phyloP scores from a whole-genome alignment of 345 rosid species.

The Carallia brachiata region DNA sequence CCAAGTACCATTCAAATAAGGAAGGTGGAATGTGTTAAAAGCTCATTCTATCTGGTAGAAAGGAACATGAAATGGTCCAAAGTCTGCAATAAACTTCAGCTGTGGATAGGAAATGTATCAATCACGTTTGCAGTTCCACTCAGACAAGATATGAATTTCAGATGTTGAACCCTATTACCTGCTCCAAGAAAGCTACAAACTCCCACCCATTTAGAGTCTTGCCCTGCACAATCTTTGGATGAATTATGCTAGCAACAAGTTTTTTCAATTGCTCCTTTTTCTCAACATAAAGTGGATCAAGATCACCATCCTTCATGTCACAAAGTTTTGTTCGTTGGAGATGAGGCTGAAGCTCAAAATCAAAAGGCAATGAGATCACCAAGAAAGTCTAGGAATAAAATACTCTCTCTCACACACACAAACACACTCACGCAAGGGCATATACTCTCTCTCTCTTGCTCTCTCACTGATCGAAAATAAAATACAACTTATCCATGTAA shows the following conservation, averaged over 20 bases:
- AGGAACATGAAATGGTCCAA: background rate
- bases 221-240: conserved; percentile 94
- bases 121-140: background rate
- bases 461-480: no score
- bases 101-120: background rate
- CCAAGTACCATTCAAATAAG: background rate
- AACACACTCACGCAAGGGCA: no score
- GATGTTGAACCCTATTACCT: conserved; percentile 43
- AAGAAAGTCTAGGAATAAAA: no score
- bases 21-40: background rate
- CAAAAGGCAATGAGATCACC: conserved; percentile 28
- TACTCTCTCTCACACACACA: no score
- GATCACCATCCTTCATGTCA: conserved; percentile 88
- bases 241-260: conserved; percentile 71
- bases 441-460: no score
- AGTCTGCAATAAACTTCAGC: background rate
- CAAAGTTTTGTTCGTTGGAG: conserved; percentile 95
- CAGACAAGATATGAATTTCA: background rate
- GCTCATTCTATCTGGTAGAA: background rate
- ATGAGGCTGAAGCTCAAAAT: conserved; percentile 64
- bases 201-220: conserved; percentile 81
- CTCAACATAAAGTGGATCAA: conserved; percentile 76
- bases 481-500: no score
- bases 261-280: conserved; percentile 79
- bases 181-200: conserved; percentile 87